phyloP scores from a whole-genome alignment of 2,329 filamentous ascomycete species.

The Phialocephala sp. region DNA sequence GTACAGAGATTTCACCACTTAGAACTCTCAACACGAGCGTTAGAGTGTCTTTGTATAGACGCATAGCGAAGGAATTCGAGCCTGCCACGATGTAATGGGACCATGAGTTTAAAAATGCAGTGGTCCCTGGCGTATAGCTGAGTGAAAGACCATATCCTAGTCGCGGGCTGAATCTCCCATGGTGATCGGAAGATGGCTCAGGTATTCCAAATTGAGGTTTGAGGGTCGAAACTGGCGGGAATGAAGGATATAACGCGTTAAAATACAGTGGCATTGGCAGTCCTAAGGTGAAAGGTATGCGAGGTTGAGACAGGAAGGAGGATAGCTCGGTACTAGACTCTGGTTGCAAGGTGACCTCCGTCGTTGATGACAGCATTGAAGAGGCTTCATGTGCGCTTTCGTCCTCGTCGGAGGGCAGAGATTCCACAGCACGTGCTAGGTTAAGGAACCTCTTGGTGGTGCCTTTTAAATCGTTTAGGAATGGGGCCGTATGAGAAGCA shows the following conservation, averaged over 20 bases:
- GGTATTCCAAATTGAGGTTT: not conserved
- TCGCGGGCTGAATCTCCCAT: constrained; percentile 14
- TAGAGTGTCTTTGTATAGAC: constrained; percentile 17
- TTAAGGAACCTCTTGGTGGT: constrained; percentile 14
- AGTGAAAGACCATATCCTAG: constrained; percentile 17
- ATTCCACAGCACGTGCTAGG: constrained; percentile 13
- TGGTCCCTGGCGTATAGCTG: not conserved
- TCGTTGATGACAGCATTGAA: not conserved
- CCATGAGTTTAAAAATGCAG: not conserved
- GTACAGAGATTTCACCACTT: constrained; percentile 2
- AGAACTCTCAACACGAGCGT: constrained; percentile 10
- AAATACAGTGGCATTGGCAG: not conserved
- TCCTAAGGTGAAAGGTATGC: not conserved
- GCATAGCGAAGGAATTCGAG: constrained; percentile 16
- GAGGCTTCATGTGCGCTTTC: not conserved
- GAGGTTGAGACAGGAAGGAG: not conserved
- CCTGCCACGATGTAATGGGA: constrained; percentile 11
- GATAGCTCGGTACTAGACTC: not conserved
- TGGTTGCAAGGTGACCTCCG: not conserved
- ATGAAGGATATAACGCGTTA: not conserved
- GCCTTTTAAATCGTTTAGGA: constrained; percentile 9
- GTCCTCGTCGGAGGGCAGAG: not conserved
- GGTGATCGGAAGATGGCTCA: not conserved
- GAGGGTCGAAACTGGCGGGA: not conserved
- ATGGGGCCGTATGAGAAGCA: not conserved